A percentile compares a stretch with the other conserved stretches of the same genome.
Evolutionary conservation across 1,284 basidiomycete species (phyloP).

Genomic region (Ustanciosporium gigantosporum): DNA sequence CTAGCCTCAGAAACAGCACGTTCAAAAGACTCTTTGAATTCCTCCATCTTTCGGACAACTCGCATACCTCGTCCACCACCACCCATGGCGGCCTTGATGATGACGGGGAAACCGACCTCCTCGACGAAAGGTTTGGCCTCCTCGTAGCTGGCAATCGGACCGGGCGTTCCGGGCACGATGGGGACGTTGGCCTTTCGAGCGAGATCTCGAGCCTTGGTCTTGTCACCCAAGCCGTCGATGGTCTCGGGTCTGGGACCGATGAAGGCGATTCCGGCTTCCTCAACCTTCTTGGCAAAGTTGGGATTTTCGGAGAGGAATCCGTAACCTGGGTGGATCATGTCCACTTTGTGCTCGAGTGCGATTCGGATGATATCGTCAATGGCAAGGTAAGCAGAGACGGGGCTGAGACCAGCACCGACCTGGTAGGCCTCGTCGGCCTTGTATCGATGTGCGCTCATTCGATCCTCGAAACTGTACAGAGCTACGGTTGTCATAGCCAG

Average conservation of each 20-base stretch:
- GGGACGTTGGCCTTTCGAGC: conserved; percentile 69
- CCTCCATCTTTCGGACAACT: conserved; percentile 74
- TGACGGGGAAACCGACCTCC: conserved; percentile 92
- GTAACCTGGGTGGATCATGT: conserved; percentile 91
- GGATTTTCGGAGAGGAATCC: conserved; percentile 98
- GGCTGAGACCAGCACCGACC: conserved; percentile 91
- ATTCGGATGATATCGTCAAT: conserved; percentile 88
- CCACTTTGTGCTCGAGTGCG: conserved; percentile 82
- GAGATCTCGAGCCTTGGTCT: conserved; percentile 79
- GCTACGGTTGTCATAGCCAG: conserved; percentile 99
- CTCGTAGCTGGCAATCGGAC: conserved; percentile 80
- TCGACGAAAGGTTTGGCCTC: conserved; percentile 87
- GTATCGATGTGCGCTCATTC: conserved; percentile 94
- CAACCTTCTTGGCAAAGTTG: conserved; percentile 90
- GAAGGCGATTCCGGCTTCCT: conserved; percentile 95
- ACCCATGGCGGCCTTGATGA: conserved; percentile 99
- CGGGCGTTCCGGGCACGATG: conserved; percentile 95
- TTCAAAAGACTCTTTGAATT: conserved; percentile 88
- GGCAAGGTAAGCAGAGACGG: conserved; percentile 93
- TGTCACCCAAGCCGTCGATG: conserved; percentile 96
- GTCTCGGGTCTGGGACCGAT: conserved; percentile 94
- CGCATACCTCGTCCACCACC: conserved; percentile 89
- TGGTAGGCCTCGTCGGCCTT: conserved; percentile 99
- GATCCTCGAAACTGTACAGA: conserved; percentile 96
- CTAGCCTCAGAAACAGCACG: conserved; percentile 94